Conservation (phyloP, 192 early-diverging fungal genomes). For the Coemansia sp. region DNA sequence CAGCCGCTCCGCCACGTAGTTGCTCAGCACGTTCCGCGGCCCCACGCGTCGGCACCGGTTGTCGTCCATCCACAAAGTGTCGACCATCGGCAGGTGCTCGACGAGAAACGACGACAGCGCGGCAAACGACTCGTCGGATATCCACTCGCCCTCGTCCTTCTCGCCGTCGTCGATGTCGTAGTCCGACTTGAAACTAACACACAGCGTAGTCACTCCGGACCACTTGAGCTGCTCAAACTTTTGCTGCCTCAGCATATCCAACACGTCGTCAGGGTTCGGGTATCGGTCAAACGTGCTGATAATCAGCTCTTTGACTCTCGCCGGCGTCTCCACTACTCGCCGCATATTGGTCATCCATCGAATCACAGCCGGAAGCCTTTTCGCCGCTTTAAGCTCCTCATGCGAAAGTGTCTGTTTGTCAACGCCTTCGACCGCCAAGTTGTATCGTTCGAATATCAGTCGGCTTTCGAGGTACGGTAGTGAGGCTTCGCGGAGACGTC, state of each 20-base stretch:
- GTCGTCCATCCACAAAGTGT: constrained; percentile 32
- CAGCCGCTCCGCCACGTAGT: constrained; percentile 25
- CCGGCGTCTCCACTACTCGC: background rate
- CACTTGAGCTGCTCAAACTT: constrained; percentile 23
- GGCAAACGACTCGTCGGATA: constrained; percentile 35
- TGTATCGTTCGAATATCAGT: constrained; percentile 45
- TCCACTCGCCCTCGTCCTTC: constrained; percentile 25
- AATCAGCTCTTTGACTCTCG: constrained; percentile 17
- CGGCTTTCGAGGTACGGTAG: constrained; percentile 17
- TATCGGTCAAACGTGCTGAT: constrained; percentile 34
- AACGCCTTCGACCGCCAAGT: constrained; percentile 23
- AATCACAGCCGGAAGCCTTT: constrained; percentile 19
- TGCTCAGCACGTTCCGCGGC: constrained; percentile 35
- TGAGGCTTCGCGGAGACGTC: constrained; percentile 21
- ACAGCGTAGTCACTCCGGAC: constrained; percentile 15
- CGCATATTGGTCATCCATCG: constrained; percentile 35
- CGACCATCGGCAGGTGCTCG: constrained; percentile 17
- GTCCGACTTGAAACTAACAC: constrained; percentile 32
- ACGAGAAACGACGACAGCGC: constrained; percentile 22
- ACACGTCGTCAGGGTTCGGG: constrained; percentile 28
- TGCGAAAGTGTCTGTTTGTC: constrained; percentile 18
- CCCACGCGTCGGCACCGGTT: constrained; percentile 31
- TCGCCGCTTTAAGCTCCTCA: constrained; percentile 26
- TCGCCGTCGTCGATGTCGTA: constrained; percentile 32
- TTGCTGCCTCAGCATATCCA: constrained; percentile 22